Base-by-base conservation (phyloP, 306 rosid genomes). In the Lathyrus aphaca region DNA sequence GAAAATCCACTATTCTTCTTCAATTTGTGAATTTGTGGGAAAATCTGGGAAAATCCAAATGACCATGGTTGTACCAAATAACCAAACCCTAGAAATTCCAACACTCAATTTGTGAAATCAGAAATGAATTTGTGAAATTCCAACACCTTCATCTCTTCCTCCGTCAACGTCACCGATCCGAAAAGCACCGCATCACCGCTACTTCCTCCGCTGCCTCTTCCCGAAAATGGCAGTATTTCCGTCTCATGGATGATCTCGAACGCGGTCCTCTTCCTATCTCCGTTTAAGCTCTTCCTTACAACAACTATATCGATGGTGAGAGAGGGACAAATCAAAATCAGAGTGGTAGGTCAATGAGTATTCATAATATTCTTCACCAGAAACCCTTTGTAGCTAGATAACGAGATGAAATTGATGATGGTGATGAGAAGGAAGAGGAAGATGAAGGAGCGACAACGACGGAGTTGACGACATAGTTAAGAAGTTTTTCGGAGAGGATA, bases 191-290 rank as follows among this genome's bases (percentile, higher is more conserved):
- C 30, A 27, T 65, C 17, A 19, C 58, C 44, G 9, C 40, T 18
- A 45, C 45, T 3, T 29, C 43, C 21, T 35, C 63, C 15, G 30
- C 39, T 13, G 18, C 43, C 8, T 4, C 53, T 5, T 25, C 40
- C 11, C 39, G 66, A 17, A 13, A 44, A 6, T 92, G 96, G 99
- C 96, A 69, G 38, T 94, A 88, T 75, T 77, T 73, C 39, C 81
- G 80, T 16, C 91, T 79, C n/a, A 94, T 94, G 92, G 88, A 82
- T 60, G 76, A 62, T 40, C 74, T 94, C 18, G 87, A 87, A 56
- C 91, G 87, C 39, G 98, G 98, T 4, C 98, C 98, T 0, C 49
- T 82, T 13, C 98, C 98, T 27, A 90, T 93, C 72, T 88, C 96
- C 21, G 84, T 84, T 1, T 68, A 69, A 4, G 89, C 92, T 3